Evolutionary conservation across 2,329 filamentous ascomycete genomes (phyloP).

Genomic region (Trichoderma breve): DNA sequence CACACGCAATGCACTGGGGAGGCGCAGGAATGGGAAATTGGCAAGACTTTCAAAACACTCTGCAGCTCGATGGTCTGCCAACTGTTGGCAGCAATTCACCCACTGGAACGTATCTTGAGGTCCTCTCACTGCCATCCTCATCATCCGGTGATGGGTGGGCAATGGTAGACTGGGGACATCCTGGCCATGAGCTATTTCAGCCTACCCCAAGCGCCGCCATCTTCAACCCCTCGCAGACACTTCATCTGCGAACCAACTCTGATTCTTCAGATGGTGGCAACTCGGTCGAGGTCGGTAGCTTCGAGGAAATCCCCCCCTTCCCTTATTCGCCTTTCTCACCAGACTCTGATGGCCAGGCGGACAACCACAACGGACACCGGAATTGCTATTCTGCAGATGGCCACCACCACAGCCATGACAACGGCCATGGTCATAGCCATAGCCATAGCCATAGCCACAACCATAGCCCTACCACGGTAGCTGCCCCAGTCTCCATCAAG

Average conservation of each 20-base stretch:
- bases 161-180: slow-evolving; percentile 71
- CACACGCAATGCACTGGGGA: slow-evolving; percentile 59
- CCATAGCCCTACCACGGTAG: slow-evolving; percentile 66
- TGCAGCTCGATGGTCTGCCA: slow-evolving; percentile 52
- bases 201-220: slow-evolving; percentile 63
- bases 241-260: slow-evolving; percentile 83
- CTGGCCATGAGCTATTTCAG: slow-evolving; percentile 61
- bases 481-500: slow-evolving; percentile 69
- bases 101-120: slow-evolving; percentile 68
- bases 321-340: slow-evolving; percentile 80
- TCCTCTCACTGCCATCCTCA: slow-evolving; percentile 75
- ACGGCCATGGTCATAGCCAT: slow-evolving; percentile 55
- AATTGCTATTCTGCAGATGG: slow-evolving; percentile 61
- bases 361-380: slow-evolving; percentile 57
- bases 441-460: slow-evolving; percentile 49
- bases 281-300: slow-evolving; percentile 70
- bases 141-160: slow-evolving; percentile 87
- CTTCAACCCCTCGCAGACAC: slow-evolving; percentile 87
- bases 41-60: slow-evolving; percentile 70
- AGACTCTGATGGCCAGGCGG: slow-evolving; percentile 70
- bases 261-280: slow-evolving; percentile 75
- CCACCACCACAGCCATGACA: slow-evolving; percentile 45
- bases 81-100: slow-evolving; percentile 47
- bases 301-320: slow-evolving; percentile 72
- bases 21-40: slow-evolving; percentile 66